Evolutionary conservation across 2,329 filamentous ascomycete species (phyloP).

Genomic region (Chlorencoelia australis): DNA sequence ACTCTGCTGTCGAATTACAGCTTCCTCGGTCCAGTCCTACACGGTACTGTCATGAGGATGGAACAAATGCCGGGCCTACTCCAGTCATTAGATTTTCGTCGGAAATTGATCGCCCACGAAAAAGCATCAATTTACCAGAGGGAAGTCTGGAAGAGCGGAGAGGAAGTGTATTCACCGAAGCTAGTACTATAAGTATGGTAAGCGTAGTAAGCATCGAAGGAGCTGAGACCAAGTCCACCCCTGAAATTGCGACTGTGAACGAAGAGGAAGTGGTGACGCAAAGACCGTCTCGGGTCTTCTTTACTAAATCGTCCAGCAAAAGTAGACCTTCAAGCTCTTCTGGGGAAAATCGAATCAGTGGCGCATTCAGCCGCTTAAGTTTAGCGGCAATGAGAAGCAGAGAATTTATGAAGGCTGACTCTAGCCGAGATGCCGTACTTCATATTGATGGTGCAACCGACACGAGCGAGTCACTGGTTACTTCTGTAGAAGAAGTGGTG

Average conservation of each 20-base stretch:
- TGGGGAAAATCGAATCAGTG: conserved; percentile 47
- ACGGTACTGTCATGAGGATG: no score
- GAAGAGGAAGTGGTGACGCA: conserved; percentile 44
- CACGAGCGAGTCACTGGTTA: conserved; percentile 3
- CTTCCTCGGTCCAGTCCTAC: conserved; percentile 7
- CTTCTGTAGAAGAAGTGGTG: conserved; percentile 7
- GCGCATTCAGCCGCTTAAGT: conserved; percentile 40
- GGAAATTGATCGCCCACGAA: conserved; percentile 40
- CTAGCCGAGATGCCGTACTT: not conserved
- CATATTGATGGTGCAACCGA: conserved; percentile 2
- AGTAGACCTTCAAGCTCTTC: conserved; percentile 49
- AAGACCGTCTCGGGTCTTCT: conserved; percentile 47
- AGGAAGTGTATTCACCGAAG: conserved; percentile 42
- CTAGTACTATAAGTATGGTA: conserved; percentile 25
- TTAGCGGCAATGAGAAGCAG: conserved; percentile 24
- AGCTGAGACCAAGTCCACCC: conserved; percentile 28
- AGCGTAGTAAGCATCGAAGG: conserved; percentile 32
- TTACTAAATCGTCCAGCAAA: conserved; percentile 39
- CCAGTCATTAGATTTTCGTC: conserved; percentile 43
- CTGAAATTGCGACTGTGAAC: conserved; percentile 31
- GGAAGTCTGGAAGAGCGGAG: conserved; percentile 33
- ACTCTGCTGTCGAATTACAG: conserved; percentile 25
- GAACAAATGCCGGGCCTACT: conserved; percentile 30
- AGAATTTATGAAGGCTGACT: conserved; percentile 18
- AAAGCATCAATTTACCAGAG: conserved; percentile 38